phyloP scores from a whole-genome alignment of 2,329 filamentous ascomycete genomes.

The Penicillium sumatraense region DNA sequence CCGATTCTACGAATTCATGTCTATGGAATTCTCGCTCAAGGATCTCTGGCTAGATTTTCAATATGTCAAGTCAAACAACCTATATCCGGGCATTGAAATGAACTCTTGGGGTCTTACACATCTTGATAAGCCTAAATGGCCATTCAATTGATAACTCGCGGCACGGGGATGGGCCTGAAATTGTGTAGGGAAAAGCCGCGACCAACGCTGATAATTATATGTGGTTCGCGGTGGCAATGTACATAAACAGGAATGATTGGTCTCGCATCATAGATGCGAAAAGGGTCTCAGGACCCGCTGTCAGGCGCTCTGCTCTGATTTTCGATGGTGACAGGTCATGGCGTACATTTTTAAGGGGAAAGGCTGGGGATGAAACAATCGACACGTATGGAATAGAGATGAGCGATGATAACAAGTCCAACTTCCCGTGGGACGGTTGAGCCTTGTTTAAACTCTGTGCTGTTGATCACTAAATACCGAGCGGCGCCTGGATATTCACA shows the following conservation, averaged over 20 bases:
- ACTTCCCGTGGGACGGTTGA: background rate
- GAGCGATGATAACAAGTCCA: background rate
- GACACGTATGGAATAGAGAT: background rate
- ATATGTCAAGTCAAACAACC: background rate
- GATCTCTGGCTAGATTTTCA: conserved; percentile 20
- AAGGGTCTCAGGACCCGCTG: no score
- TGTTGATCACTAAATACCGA: background rate
- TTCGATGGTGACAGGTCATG: no score
- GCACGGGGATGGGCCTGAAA: no score
- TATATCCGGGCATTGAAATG: background rate
- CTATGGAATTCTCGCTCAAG: conserved; percentile 9
- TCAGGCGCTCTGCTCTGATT: no score
- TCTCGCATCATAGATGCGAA: no score
- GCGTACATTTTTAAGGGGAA: no score
- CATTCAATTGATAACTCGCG: background rate
- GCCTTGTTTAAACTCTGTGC: background rate
- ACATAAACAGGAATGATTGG: no score
- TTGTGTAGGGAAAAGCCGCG: no score
- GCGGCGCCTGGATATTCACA: conserved; percentile 2
- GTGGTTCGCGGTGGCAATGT: no score
- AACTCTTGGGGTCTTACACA: background rate
- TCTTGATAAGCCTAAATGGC: background rate
- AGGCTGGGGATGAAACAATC: no score
- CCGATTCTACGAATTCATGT: conserved; percentile 20
- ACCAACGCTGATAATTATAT: no score